These are phyloP conservation scores for Phaffia australis DNA, from an alignment of 768 basidiomycete species.

Conservation along the genomic window DNA sequence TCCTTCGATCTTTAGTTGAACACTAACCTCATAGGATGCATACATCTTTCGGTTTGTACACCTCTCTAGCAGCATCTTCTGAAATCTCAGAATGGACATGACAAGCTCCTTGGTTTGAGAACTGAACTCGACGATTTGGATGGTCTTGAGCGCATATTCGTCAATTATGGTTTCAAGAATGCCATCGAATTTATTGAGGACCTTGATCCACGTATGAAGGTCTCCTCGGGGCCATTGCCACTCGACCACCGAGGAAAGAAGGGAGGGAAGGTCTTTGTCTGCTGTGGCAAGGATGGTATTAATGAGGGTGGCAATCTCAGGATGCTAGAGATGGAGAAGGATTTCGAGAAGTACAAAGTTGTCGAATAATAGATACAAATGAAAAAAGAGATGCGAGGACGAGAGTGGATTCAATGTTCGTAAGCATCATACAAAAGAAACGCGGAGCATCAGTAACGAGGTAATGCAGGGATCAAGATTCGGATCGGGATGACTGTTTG, in stretches of 20 bases:
- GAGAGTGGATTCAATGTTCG: not conserved
- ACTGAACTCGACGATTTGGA: slow-evolving; percentile 70
- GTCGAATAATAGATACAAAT: not conserved
- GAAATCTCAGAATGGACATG: slow-evolving; percentile 74
- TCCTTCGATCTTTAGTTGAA: not conserved
- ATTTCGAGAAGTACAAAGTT: not conserved
- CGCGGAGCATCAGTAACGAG: not conserved
- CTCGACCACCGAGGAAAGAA: slow-evolving; percentile 37
- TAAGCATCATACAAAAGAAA: not conserved
- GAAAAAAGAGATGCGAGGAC: not conserved
- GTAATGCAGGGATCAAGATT: slow-evolving; percentile 1
- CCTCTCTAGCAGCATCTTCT: slow-evolving; percentile 84
- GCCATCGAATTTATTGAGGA: slow-evolving; percentile 88
- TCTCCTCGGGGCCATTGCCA: slow-evolving; percentile 98
- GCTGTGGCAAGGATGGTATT: slow-evolving; percentile 54
- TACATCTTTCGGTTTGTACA: slow-evolving; percentile 96
- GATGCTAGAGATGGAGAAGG: slow-evolving; percentile 24
- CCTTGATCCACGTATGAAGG: slow-evolving; percentile 89
- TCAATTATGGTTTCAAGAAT: slow-evolving; percentile 71
- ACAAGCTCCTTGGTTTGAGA: slow-evolving; percentile 61
- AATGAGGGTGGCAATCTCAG: slow-evolving; percentile 60
- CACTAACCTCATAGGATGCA: slow-evolving; percentile 85
- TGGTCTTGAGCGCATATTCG: slow-evolving; percentile 69
- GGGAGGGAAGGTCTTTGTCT: slow-evolving; percentile 58
- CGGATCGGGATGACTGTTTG: slow-evolving; percentile 7